Evolutionary conservation across 352 stramenopile species (phyloP).

Genomic region (Phytophthora niederhauseri): DNA sequence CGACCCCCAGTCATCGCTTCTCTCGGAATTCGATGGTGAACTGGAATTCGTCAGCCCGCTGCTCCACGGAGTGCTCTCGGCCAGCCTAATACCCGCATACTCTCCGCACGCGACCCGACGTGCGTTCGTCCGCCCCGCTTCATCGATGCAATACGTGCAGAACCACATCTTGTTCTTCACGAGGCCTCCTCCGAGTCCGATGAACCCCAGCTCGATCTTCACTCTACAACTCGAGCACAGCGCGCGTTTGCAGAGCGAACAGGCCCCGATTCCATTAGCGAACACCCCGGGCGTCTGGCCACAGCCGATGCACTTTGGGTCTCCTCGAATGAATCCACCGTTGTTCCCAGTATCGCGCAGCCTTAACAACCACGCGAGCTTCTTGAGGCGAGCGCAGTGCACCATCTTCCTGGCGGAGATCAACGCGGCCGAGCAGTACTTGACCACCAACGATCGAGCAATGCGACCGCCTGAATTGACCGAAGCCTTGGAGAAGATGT

Average conservation of each 20-base stretch:
- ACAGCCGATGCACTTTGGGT: slow-evolving; percentile 37
- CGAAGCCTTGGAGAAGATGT: slow-evolving; percentile 50
- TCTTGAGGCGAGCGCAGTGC: slow-evolving; percentile 58
- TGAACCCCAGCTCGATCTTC: slow-evolving; percentile 36
- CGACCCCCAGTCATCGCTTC: slow-evolving; percentile 24
- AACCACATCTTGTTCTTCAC: slow-evolving; percentile 39
- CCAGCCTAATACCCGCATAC: slow-evolving; percentile 15
- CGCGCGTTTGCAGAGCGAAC: slow-evolving; percentile 31
- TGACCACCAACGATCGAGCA: slow-evolving; percentile 52
- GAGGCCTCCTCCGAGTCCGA: slow-evolving; percentile 17
- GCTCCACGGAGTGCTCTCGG: slow-evolving; percentile 23
- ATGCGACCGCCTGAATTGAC: slow-evolving; percentile 50
- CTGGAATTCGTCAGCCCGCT: slow-evolving; percentile 21
- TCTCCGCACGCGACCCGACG: slow-evolving; percentile 31
- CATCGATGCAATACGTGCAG: slow-evolving; percentile 31
- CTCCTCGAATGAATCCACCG: slow-evolving; percentile 16
- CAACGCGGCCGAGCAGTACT: slow-evolving; percentile 50
- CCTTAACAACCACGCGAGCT: slow-evolving; percentile 49
- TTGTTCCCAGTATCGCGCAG: slow-evolving; percentile 5
- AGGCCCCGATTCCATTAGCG: slow-evolving; percentile 30
- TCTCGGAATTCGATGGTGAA: slow-evolving; percentile 24
- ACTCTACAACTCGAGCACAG: slow-evolving; percentile 32
- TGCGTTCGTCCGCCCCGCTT: slow-evolving; percentile 26
- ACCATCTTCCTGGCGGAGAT: slow-evolving; percentile 52
- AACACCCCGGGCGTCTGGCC: slow-evolving; percentile 34